These are phyloP conservation scores for Lyophyllum shimeji DNA, from an alignment of 768 basidiomycete genomes.

Conservation along the genomic window DNA sequence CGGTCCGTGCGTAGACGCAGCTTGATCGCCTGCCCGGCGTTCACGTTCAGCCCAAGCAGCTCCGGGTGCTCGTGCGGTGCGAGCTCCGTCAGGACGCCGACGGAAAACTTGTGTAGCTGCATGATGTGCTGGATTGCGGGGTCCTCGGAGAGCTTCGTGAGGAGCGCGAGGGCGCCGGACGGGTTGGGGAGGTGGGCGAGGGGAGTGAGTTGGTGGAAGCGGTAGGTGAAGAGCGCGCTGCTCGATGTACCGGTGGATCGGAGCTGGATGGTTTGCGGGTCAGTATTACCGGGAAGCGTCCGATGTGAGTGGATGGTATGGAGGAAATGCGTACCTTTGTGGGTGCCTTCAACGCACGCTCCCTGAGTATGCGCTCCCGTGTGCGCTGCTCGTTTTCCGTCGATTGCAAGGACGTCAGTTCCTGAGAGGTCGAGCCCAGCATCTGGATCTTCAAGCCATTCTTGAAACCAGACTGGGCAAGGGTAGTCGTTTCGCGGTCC, in stretches of 20 bases:
- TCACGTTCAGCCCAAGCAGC: constrained; percentile 68
- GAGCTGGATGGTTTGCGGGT: constrained; percentile 34
- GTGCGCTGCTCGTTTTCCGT: constrained; percentile 59
- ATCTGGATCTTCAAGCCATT: constrained; percentile 68
- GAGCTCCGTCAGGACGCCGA: constrained; percentile 72
- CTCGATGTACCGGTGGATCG: constrained; percentile 52
- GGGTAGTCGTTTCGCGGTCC: constrained; percentile 25
- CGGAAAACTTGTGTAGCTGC: constrained; percentile 66
- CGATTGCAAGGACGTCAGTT: constrained; percentile 52
- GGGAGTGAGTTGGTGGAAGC: constrained; percentile 65
- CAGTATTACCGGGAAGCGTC: no score
- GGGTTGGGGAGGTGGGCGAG: constrained; percentile 67
- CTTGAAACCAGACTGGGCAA: constrained; percentile 52
- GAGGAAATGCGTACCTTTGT: constrained; percentile 45
- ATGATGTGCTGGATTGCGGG: constrained; percentile 71
- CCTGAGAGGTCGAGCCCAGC: constrained; percentile 62
- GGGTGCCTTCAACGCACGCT: constrained; percentile 55
- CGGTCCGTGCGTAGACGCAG: constrained; percentile 66
- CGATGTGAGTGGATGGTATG: neutral
- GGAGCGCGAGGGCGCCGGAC: constrained; percentile 48
- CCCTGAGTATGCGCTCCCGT: constrained; percentile 56
- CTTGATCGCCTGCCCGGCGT: constrained; percentile 62
- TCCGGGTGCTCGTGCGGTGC: constrained; percentile 76
- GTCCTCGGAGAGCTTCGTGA: constrained; percentile 64
- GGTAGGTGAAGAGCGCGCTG: constrained; percentile 42